These are phyloP conservation scores for Metschnikowia kofuensis DNA, from an alignment of 805 yeast species.

Conservation along the genomic window DNA sequence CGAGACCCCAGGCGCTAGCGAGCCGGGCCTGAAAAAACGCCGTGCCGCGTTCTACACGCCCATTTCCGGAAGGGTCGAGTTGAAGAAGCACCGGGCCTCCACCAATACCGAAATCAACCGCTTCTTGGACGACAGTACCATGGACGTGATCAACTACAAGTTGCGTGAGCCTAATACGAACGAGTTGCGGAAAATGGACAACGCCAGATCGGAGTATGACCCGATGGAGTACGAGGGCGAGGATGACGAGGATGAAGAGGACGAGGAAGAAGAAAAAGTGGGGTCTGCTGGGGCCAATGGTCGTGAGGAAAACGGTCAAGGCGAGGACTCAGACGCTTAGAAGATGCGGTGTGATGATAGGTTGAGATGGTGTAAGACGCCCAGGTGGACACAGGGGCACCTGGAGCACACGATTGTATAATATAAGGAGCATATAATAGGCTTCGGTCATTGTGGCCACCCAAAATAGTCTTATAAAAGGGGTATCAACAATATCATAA, in stretches of 20 bases:
- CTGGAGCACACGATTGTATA: no score
- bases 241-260: constrained; percentile 44
- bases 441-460: no score
- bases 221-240: constrained; percentile 74
- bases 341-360: background rate
- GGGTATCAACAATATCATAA: no score
- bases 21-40: constrained; percentile 33
- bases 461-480: no score
- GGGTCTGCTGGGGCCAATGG: background rate
- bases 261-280: background rate
- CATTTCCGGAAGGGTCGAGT: constrained; percentile 68
- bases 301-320: background rate
- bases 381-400: no score
- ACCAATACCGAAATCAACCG: constrained; percentile 51
- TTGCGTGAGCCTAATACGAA: constrained; percentile 71
- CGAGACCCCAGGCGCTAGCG: background rate
- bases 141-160: constrained; percentile 58
- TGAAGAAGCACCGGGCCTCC: constrained; percentile 81
- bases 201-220: constrained; percentile 64
- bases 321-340: background rate
- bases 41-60: constrained; percentile 74
- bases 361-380: no score
- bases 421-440: no score
- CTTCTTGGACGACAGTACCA: constrained; percentile 52
- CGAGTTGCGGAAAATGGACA: constrained; percentile 68